phyloP scores from a whole-genome alignment of 1,284 basidiomycete genomes.

The Flammula alnicola region DNA sequence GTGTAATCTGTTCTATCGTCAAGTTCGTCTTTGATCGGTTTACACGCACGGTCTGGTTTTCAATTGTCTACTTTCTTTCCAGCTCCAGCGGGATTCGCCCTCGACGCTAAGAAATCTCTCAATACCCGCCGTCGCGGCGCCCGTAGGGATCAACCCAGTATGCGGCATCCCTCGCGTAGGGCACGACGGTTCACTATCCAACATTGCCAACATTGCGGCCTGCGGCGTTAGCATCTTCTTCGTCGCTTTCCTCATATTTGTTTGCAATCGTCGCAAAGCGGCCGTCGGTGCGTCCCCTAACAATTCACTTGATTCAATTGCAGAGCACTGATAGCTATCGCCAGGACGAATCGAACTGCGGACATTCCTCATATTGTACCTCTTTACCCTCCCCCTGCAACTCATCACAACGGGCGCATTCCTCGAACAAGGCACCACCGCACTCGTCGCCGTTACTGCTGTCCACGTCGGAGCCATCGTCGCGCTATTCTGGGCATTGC shows the following conservation, averaged over 20 bases:
- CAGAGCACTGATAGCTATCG: not conserved
- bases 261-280: slow-evolving; percentile 45
- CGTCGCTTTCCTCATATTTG: slow-evolving; percentile 50
- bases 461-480: slow-evolving; percentile 75
- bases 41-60: not conserved
- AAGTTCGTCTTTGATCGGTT: slow-evolving; percentile 24
- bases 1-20: slow-evolving; percentile 38
- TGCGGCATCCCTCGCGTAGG: slow-evolving; percentile 46
- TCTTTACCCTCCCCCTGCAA: slow-evolving; percentile 76
- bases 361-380: slow-evolving; percentile 67
- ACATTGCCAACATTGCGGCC: slow-evolving; percentile 75
- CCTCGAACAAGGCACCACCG: slow-evolving; percentile 72
- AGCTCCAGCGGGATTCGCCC: slow-evolving; percentile 29
- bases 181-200: slow-evolving; percentile 59
- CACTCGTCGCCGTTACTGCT: slow-evolving; percentile 73
- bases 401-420: slow-evolving; percentile 79
- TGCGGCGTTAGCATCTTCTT: slow-evolving; percentile 65
- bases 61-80: not conserved
- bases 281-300: slow-evolving; percentile 52
- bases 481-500: slow-evolving; percentile 75
- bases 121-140: slow-evolving; percentile 30
- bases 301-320: not conserved
- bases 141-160: slow-evolving; percentile 40
- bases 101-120: slow-evolving; percentile 26
- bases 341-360: slow-evolving; percentile 73